Evolutionary conservation across 2,329 filamentous ascomycete species (phyloP), one percentile per base, ranked within the genome.

Genomic region (Acrocalymma vagum): DNA sequence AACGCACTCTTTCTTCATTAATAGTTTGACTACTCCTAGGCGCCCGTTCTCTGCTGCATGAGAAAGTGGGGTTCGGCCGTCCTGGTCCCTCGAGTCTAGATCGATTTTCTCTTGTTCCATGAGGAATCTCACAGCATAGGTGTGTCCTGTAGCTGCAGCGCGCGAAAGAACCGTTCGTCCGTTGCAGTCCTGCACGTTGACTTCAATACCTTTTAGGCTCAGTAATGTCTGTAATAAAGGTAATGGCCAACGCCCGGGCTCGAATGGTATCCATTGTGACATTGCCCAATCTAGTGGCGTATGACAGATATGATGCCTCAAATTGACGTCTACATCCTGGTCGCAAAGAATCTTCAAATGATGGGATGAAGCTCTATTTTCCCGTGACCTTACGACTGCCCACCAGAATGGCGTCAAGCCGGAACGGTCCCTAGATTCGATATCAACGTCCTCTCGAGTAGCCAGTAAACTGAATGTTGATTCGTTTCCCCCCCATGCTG

Each of bases 351-450:
- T n/a, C n/a, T n/a, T n/a, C n/a, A n/a, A n/a, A n/a, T n/a, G n/a
- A n/a, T n/a, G n/a, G n/a, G n/a, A n/a, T n/a, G n/a, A n/a, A n/a
- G n/a, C n/a, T n/a, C n/a, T n/a, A n/a, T n/a, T n/a, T n/a, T n/a
- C n/a, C n/a, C n/a, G n/a, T n/a, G n/a, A n/a, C n/a, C n/a, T n/a
- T n/a, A n/a, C n/a, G n/a, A n/a, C 20, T 10, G 38, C 31, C 31
- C 30, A 42, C 23, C 14, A 36, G 10, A 42, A 20, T 5, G 38
- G 30, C 26, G 38, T 42, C 15, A 24, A 31, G 6, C 15, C 22
- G 9, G 18, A 6, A 3, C 20, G 16, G 29, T 51, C 47, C 21
- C 33, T 41, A 3, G 29, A 44, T n/a, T 51, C 29, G 11, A 57
- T 22, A 16, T 62, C 42, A 11, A 46, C 26, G 40, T 22, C 26